Evolutionary conservation across 2,329 filamentous ascomycete genomes (phyloP).

Genomic region (Neopestalotiopsis sp.): DNA sequence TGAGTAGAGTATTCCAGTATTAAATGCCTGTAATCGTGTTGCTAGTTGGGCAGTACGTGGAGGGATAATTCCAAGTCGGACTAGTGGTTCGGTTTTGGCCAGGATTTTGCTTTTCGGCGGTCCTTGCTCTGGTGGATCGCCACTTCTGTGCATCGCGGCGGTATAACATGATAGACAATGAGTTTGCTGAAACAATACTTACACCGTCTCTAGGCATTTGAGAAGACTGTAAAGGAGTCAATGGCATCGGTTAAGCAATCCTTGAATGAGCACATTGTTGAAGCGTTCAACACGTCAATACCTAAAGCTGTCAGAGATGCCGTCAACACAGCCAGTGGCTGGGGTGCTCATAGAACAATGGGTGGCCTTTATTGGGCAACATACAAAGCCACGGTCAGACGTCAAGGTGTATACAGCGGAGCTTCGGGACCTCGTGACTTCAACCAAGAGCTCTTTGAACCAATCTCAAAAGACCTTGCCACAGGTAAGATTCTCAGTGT

Average conservation of each 20-base stretch:
- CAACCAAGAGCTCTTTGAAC: slow-evolving; percentile 30
- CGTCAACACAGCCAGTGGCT: slow-evolving; percentile 39
- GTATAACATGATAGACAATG: not conserved
- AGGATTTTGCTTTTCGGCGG: too few species aligned
- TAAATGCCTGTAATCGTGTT: not conserved
- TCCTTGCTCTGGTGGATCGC: too few species aligned
- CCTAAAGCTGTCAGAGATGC: slow-evolving; percentile 43
- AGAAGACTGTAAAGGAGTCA: slow-evolving; percentile 43
- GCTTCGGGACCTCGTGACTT: slow-evolving; percentile 34
- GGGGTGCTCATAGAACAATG: slow-evolving; percentile 41
- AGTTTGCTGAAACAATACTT: not conserved
- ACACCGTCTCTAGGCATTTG: slow-evolving; percentile 34
- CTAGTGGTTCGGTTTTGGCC: not conserved
- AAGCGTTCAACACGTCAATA: slow-evolving; percentile 45
- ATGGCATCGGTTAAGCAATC: slow-evolving; percentile 43
- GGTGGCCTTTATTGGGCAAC: slow-evolving; percentile 57
- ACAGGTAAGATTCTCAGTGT: slow-evolving; percentile 21
- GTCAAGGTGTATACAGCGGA: slow-evolving; percentile 33
- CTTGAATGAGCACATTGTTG: slow-evolving; percentile 50
- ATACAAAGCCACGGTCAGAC: slow-evolving; percentile 53
- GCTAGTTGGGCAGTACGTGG: not conserved
- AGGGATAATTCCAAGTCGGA: not conserved
- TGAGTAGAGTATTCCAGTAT: not conserved
- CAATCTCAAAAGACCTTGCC: slow-evolving; percentile 24
- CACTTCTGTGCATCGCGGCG: too few species aligned